Conservation (phyloP, 495 filamentous ascomycete genomes). For the Thermothielavioides terrestris region DNA sequence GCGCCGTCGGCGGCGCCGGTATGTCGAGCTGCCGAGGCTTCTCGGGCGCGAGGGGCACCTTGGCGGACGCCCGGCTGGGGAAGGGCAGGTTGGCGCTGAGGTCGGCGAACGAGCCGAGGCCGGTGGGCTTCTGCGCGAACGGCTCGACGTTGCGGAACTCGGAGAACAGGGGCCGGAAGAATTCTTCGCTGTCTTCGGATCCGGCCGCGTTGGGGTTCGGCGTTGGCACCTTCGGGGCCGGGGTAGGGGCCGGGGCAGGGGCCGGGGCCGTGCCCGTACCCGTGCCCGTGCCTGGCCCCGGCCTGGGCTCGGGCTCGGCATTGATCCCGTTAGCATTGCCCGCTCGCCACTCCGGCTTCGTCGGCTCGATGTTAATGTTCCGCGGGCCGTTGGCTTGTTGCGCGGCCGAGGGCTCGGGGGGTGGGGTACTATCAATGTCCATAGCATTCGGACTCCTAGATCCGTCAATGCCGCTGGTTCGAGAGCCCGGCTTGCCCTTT, state of each 20-base stretch:
- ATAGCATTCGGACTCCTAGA: constrained; percentile 40
- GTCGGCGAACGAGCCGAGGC: constrained; percentile 58
- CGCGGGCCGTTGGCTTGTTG: constrained; percentile 28
- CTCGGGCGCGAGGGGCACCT: constrained; percentile 30
- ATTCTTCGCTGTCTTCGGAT: constrained; percentile 38
- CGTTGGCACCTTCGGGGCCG: constrained; percentile 11
- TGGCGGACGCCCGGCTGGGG: constrained; percentile 50
- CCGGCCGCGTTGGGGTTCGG: constrained; percentile 22
- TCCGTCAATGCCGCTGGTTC: constrained; percentile 10
- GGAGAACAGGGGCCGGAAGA: constrained; percentile 47
- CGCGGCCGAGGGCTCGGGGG: constrained; percentile 12
- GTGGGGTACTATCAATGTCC: constrained; percentile 49
- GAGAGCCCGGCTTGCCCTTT: constrained; percentile 15
- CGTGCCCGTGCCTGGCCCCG: no score
- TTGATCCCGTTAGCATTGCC: constrained; percentile 27
- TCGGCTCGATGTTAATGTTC: constrained; percentile 38
- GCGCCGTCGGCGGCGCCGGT: constrained; percentile 55
- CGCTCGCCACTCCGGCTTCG: constrained; percentile 42
- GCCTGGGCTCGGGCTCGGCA: constrained; percentile 8
- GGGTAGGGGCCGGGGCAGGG: no score
- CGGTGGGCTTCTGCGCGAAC: constrained; percentile 41
- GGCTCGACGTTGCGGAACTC: constrained; percentile 62
- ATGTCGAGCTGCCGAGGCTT: constrained; percentile 39
- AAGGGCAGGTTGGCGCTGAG: constrained; percentile 64
- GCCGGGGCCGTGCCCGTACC: no score